These are phyloP conservation scores for Linum tenue DNA, from an alignment of 345 rosid genomes.

Conservation along the genomic window DNA sequence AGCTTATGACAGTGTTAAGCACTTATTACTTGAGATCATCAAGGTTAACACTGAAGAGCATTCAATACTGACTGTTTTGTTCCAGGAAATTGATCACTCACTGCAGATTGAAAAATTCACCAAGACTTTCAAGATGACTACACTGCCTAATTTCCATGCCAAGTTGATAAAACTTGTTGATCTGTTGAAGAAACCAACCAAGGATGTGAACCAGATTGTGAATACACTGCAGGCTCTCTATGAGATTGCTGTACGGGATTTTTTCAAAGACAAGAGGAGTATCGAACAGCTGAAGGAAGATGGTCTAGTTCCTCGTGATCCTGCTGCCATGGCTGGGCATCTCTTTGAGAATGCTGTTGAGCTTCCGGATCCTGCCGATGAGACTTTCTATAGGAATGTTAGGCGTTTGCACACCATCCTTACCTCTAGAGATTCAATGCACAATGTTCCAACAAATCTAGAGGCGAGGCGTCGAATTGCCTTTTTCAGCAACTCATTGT, in stretches of 20 bases:
- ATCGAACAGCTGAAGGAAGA: slow-evolving; percentile 53
- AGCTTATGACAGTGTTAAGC: slow-evolving; percentile 75
- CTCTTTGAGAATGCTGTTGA: slow-evolving; percentile 73
- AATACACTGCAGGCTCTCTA: slow-evolving; percentile 79
- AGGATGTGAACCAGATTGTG: slow-evolving; percentile 61
- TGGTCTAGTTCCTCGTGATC: slow-evolving; percentile 71
- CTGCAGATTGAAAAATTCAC: slow-evolving; percentile 65
- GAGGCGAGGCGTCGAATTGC: slow-evolving; percentile 96
- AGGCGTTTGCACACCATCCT: slow-evolving; percentile 85
- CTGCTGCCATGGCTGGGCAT: slow-evolving; percentile 56
- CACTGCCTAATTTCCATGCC: slow-evolving; percentile 57
- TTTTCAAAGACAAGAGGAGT: slow-evolving; percentile 55
- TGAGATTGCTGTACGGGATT: slow-evolving; percentile 74
- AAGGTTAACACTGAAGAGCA: slow-evolving; percentile 72
- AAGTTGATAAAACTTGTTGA: slow-evolving; percentile 65
- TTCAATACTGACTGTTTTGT: slow-evolving; percentile 57
- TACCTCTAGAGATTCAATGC: slow-evolving; percentile 88
- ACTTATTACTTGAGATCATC: slow-evolving; percentile 60
- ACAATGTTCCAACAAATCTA: slow-evolving; percentile 64
- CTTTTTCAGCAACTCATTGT: slow-evolving; percentile 90
- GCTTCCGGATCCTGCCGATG: slow-evolving; percentile 57
- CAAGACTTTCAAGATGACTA: slow-evolving; percentile 62
- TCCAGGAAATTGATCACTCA: slow-evolving; percentile 72
- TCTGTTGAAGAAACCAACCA: slow-evolving; percentile 41
- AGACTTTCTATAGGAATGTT: slow-evolving; percentile 72